These are phyloP conservation scores for Acacia pycnantha DNA, from an alignment of 331 rosid species.

Conservation along the genomic window DNA sequence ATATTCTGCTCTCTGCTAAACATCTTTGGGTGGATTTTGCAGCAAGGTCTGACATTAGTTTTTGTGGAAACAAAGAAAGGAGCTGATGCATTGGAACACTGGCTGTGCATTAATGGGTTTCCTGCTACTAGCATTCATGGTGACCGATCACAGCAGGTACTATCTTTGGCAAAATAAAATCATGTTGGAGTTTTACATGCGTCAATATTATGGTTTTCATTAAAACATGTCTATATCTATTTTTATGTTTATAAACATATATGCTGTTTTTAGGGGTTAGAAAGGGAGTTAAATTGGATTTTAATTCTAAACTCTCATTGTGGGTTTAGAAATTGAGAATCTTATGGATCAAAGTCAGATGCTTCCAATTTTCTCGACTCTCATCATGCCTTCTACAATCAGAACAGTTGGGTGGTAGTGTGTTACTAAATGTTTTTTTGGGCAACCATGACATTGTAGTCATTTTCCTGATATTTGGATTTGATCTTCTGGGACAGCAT, in stretches of 20 bases:
- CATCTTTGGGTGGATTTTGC: background rate
- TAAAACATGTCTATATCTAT: background rate
- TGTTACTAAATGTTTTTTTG: background rate
- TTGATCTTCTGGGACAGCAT: background rate
- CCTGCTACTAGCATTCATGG: slow-evolving; percentile 21
- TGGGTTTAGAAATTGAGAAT: background rate
- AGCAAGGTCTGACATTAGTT: slow-evolving; percentile 20
- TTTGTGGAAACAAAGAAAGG: slow-evolving; percentile 24
- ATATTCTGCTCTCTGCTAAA: background rate
- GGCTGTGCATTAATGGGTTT: slow-evolving; percentile 16
- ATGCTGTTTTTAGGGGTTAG: background rate
- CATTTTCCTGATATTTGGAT: background rate
- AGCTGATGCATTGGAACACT: slow-evolving; percentile 21
- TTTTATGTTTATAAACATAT: background rate
- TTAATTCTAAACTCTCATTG: background rate
- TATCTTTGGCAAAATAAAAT: background rate
- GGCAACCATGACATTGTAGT: background rate
- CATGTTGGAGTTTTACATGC: background rate
- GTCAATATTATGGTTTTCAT: background rate
- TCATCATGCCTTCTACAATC: background rate
- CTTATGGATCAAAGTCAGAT: background rate
- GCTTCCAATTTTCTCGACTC: background rate
- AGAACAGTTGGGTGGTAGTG: background rate
- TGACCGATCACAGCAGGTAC: slow-evolving; percentile 20
- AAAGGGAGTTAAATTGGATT: slow-evolving; percentile 1